Percentiles rank a stretch among this genome's conserved stretches.
These are phyloP conservation scores for Mortierella alpina DNA, from an alignment of 192 early-diverging fungal genomes.

Conservation along the genomic window DNA sequence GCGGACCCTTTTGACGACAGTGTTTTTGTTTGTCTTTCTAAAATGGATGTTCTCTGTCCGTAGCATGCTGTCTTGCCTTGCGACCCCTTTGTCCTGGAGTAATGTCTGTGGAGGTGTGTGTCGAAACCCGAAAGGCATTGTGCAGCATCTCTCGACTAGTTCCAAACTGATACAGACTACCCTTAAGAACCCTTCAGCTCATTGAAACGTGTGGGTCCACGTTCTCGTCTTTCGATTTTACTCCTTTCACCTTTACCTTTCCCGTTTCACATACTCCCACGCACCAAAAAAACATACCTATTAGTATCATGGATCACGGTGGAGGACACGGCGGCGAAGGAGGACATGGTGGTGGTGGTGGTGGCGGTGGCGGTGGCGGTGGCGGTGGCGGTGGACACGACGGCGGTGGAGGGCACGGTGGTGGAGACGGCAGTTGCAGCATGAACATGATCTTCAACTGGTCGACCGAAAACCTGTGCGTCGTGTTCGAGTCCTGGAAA, in stretches of 20 bases:
- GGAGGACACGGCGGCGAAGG: slow-evolving; percentile 63
- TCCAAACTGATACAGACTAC: background rate
- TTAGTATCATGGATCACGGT: slow-evolving; percentile 21
- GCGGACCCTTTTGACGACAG: slow-evolving; percentile 63
- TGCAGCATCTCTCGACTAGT: background rate
- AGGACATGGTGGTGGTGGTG: slow-evolving; percentile 60
- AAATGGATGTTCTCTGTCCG: slow-evolving; percentile 54
- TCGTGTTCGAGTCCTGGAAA: slow-evolving; percentile 83
- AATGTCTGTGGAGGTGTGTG: too few relatives aligned
- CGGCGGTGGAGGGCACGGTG: background rate
- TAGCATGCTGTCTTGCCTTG: slow-evolving; percentile 18
- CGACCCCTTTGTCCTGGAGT: too few relatives aligned
- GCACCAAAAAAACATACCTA: background rate
- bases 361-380: slow-evolving; percentile 31
- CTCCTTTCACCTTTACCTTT: background rate
- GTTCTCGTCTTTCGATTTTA: background rate
- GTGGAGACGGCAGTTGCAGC: slow-evolving; percentile 24
- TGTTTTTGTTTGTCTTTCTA: slow-evolving; percentile 62
- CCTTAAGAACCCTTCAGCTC: background rate
- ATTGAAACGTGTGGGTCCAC: background rate
- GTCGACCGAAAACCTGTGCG: slow-evolving; percentile 77
- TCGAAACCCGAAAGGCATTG: too few relatives aligned
- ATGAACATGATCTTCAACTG: slow-evolving; percentile 83
- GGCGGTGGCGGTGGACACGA: slow-evolving; percentile 10
- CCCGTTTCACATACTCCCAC: background rate